Conservation (phyloP, 2,329 filamentous ascomycete genomes). For the Aspergillus fischeri region DNA sequence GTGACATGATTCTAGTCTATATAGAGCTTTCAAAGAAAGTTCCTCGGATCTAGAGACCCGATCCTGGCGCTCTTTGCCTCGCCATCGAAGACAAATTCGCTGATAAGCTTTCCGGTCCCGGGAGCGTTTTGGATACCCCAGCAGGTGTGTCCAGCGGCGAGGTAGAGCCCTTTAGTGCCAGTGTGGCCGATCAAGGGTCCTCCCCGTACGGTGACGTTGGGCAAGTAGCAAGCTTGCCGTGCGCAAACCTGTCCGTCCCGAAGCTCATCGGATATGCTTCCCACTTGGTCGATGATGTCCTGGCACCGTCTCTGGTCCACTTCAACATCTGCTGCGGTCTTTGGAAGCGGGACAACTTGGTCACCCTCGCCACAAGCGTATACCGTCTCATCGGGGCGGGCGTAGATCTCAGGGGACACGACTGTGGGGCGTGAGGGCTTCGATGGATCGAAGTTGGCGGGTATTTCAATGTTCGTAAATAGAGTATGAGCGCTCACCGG, state of each 20-base stretch:
- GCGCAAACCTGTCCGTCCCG: constrained; percentile 64
- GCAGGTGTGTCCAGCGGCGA: constrained; percentile 90
- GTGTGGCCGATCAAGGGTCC: constrained; percentile 76
- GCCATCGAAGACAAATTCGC: constrained; percentile 74
- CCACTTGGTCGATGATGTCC: constrained; percentile 77
- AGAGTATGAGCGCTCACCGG: constrained; percentile 48
- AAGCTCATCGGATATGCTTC: constrained; percentile 53
- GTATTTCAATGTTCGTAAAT: constrained; percentile 81
- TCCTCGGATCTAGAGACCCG: constrained; percentile 62
- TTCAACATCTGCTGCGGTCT: constrained; percentile 69
- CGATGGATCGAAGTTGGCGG: constrained; percentile 52
- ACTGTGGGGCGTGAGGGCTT: constrained; percentile 53
- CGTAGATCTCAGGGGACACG: constrained; percentile 89
- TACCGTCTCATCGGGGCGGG: constrained; percentile 79
- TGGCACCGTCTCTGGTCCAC: constrained; percentile 74
- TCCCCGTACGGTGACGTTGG: constrained; percentile 61
- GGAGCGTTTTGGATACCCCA: constrained; percentile 98
- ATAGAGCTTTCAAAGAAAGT: constrained; percentile 39
- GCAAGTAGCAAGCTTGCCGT: constrained; percentile 90
- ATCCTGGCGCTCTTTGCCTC: constrained; percentile 64
- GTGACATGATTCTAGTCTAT: constrained; percentile 1
- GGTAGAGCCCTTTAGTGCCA: constrained; percentile 65
- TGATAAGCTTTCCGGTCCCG: constrained; percentile 76
- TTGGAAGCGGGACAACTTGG: constrained; percentile 66
- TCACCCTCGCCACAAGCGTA: constrained; percentile 96